A percentile compares a stretch with the other conserved stretches of the same genome.
These are phyloP conservation scores for Pichia cephalocereana DNA, from an alignment of 805 yeast species.

Conservation along the genomic window DNA sequence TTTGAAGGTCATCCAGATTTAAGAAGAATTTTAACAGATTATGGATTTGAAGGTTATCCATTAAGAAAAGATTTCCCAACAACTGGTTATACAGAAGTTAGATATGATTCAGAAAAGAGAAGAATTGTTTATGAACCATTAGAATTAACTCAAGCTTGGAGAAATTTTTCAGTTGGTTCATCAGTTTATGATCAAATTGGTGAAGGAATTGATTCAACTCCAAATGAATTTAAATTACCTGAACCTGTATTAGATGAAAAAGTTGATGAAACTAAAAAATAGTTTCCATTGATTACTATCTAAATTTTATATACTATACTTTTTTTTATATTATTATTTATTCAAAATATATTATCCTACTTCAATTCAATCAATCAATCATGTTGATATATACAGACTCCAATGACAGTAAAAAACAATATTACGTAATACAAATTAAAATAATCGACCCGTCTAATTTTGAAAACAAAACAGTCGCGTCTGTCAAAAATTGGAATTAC, in stretches of 20 bases:
- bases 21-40: constrained; percentile 84
- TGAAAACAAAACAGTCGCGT: no score
- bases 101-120: constrained; percentile 86
- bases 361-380: no score
- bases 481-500: no score
- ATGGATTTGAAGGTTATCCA: constrained; percentile 90
- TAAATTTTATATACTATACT: neutral
- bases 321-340: neutral
- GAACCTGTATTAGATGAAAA: constrained; percentile 62
- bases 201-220: constrained; percentile 73
- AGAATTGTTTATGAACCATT: constrained; percentile 84
- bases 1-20: constrained; percentile 86
- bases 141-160: constrained; percentile 86
- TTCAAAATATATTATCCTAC: no score
- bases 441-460: no score
- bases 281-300: neutral
- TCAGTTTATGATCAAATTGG: constrained; percentile 92
- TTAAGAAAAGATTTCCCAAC: constrained; percentile 89
- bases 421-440: no score
- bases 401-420: no score
- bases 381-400: no score
- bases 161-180: constrained; percentile 82
- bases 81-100: constrained; percentile 83
- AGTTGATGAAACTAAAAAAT: constrained; percentile 17
- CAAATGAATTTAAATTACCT: constrained; percentile 74